Evolutionary conservation across 2,329 filamentous ascomycete genomes (phyloP), one percentile per base, ranked within the genome.

Genomic region (Ilyonectria robusta): DNA sequence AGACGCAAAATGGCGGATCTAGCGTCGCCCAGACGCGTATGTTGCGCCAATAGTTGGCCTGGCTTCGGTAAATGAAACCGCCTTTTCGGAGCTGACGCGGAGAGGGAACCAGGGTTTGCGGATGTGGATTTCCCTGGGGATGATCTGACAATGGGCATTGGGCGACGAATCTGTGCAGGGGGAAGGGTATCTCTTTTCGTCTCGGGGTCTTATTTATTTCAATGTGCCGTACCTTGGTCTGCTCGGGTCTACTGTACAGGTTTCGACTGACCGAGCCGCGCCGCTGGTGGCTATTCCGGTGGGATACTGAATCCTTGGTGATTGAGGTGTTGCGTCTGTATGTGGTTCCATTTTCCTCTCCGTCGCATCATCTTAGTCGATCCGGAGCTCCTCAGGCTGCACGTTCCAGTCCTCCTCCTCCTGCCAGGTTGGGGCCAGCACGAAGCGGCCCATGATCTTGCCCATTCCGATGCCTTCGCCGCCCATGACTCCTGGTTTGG

Each of bases 381-480:
- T 67, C 26, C 66, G 63, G 19, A 82, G 71, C 35, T 82, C 80
- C 50, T 81, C 78, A 1, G 78, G 75, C 33, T 78, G 76, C 50
- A 82, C 85, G 15, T 83, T 79, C 87, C 87, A 90, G 33, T 88
- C 87, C 62, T 87, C 83, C 72, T 88, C 87, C 56, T 89, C 87
- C 42, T 83, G 84, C 82, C 87, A 91, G 50, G 86, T 83, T 8
- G 88, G 88, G 29, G 87, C 87, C 19, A 89, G 80, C 19, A 89
- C 84, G 76, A 91, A 91, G 67, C 88, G 87, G 56, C 88, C 88
- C 82, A 88, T 86, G 65, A 92, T 85, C 74, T 87, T 86, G 55
- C 89, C 89, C 87, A 92, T 90, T 53, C 88, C 88, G 63, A 87
- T 85, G 33, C 87, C 87, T 54, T 83, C 83, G 19, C 88, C 89